These are phyloP conservation scores for Colletotrichum spinosum DNA, from an alignment of 2,329 filamentous ascomycete genomes.

Conservation along the genomic window DNA sequence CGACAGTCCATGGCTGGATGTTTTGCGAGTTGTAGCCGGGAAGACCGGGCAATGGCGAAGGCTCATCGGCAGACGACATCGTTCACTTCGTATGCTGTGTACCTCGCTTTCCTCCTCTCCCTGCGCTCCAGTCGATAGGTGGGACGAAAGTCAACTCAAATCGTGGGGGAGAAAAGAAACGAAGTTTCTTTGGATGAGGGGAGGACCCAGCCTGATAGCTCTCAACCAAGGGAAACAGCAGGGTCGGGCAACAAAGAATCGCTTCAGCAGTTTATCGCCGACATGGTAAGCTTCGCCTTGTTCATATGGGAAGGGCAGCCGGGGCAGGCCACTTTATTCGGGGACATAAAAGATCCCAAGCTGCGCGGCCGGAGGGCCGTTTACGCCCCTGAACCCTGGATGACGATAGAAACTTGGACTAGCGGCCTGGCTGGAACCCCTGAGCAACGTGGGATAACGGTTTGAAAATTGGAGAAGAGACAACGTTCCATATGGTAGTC, in stretches of 20 bases:
- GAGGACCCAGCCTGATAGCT: constrained; percentile 23
- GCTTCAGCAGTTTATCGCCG: neutral
- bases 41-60: constrained; percentile 41
- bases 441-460: constrained; percentile 13
- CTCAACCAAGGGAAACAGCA: constrained; percentile 2
- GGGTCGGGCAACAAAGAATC: neutral
- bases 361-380: constrained; percentile 5
- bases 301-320: constrained; percentile 9
- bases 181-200: neutral
- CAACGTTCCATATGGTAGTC: neutral
- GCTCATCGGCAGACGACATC: constrained; percentile 25
- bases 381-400: constrained; percentile 3
- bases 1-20: constrained; percentile 56
- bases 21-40: constrained; percentile 48
- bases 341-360: constrained; percentile 3
- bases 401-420: constrained; percentile 5
- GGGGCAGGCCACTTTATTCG: constrained; percentile 21
- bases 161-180: constrained; percentile 9
- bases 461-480: constrained; percentile 16
- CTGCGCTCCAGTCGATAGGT: neutral
- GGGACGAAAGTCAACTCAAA: neutral
- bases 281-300: neutral
- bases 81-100: neutral
- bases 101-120: neutral
- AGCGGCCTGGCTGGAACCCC: constrained; percentile 4